Percentiles rank a stretch among this genome's conserved stretches.
Conservation (phyloP, 345 rosid genomes). For the Sisymbrium altissimum region DNA sequence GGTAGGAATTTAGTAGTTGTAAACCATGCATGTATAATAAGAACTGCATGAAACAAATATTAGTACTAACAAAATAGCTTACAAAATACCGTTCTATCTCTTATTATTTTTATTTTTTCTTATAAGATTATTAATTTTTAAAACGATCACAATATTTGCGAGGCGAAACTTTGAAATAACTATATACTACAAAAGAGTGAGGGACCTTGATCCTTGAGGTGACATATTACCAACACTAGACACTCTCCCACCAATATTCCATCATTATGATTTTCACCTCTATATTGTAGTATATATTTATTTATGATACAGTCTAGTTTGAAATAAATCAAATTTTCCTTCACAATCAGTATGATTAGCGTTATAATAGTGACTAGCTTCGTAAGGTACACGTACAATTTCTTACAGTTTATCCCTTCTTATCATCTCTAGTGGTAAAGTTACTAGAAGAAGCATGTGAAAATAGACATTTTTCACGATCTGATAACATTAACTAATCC, state of each 20-base stretch:
- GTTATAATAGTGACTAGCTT: neutral
- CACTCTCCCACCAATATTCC: conserved; percentile 34
- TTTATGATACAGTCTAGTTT: neutral
- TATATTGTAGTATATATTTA: neutral
- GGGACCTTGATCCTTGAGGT: conserved; percentile 33
- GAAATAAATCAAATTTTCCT: neutral
- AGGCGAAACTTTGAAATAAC: conserved; percentile 19
- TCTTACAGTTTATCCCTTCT: neutral
- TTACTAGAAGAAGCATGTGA: too few species aligned
- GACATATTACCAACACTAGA: conserved; percentile 35
- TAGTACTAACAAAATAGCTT: conserved; percentile 22
- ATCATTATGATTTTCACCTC: conserved; percentile 24
- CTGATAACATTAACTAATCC: neutral
- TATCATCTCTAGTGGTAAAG: neutral
- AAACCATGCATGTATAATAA: conserved; percentile 13
- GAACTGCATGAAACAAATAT: conserved; percentile 1
- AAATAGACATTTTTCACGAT: neutral
- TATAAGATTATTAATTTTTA: neutral
- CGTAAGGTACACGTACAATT: too few species aligned
- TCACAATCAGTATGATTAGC: neutral
- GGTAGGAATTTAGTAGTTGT: neutral
- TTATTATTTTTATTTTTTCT: neutral
- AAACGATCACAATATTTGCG: conserved; percentile 2
- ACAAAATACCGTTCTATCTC: neutral
- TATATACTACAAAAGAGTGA: conserved; percentile 28